These are phyloP conservation scores for Cyclotella baltica DNA, from an alignment of 108 stramenopile genomes.

Conservation along the genomic window DNA sequence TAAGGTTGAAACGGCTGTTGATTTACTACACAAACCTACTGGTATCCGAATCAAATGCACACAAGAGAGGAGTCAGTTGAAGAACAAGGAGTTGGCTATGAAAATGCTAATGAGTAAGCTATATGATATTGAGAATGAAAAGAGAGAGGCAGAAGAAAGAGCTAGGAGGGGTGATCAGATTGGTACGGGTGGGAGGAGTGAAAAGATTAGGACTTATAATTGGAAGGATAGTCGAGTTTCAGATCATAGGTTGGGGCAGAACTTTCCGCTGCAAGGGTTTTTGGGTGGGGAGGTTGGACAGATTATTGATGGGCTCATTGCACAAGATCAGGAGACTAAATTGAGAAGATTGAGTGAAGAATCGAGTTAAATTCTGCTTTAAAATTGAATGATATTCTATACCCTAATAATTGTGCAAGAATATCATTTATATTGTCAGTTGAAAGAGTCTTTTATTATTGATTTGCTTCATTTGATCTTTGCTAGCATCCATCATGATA, in stretches of 20 bases:
- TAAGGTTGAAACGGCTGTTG: conserved; percentile 98
- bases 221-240: conserved; percentile 96
- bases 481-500: no score
- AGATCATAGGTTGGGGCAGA: conserved; percentile 94
- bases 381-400: neutral
- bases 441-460: no score
- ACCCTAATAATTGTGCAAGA: neutral
- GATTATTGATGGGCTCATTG: conserved; percentile 81
- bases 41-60: conserved; percentile 96
- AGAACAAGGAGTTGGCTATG: conserved; percentile 97
- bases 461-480: no score
- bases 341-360: conserved; percentile 62
- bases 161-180: conserved; percentile 87
- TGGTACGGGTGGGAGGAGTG: conserved; percentile 93
- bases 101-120: conserved; percentile 89
- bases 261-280: conserved; percentile 79
- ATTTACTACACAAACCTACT: conserved; percentile 95
- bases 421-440: no score
- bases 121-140: conserved; percentile 87
- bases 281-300: conserved; percentile 80
- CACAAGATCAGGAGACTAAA: conserved; percentile 87
- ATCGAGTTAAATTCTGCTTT: neutral
- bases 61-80: conserved; percentile 95
- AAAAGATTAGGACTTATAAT: conserved; percentile 99
- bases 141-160: conserved; percentile 83